Evolutionary conservation across 2,329 filamentous ascomycete species (phyloP).

Genomic region (Pseudodiploospora longispora): DNA sequence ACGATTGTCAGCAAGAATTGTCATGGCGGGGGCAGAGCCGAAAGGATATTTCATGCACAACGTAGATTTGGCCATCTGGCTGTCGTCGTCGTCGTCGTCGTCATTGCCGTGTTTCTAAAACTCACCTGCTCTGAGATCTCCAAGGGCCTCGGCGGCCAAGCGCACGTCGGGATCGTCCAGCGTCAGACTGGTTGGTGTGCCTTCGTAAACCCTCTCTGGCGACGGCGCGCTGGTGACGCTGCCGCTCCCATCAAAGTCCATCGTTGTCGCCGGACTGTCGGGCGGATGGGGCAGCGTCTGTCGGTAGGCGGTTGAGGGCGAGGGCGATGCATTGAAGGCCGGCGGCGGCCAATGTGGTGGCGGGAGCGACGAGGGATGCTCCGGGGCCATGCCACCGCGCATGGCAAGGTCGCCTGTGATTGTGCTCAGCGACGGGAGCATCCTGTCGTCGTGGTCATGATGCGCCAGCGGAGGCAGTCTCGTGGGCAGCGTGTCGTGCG

Average conservation of each 20-base stretch:
- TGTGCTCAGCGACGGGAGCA: slow-evolving; percentile 29
- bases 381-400: slow-evolving; percentile 13
- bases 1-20: neutral
- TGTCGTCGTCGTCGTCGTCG: neutral
- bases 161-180: slow-evolving; percentile 61
- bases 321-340: slow-evolving; percentile 5
- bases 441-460: slow-evolving; percentile 20
- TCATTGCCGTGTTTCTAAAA: slow-evolving; percentile 6
- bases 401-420: slow-evolving; percentile 22
- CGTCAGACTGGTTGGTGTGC: slow-evolving; percentile 38
- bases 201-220: slow-evolving; percentile 15
- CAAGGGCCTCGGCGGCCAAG: slow-evolving; percentile 66
- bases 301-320: slow-evolving; percentile 29
- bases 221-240: slow-evolving; percentile 35
- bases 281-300: slow-evolving; percentile 23
- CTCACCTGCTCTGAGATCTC: slow-evolving; percentile 65
- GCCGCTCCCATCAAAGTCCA: slow-evolving; percentile 40
- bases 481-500: slow-evolving; percentile 11
- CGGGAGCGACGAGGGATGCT: slow-evolving; percentile 15
- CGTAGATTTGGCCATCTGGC: neutral
- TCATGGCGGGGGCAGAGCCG: slow-evolving; percentile 2
- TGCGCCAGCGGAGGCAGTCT: slow-evolving; percentile 14
- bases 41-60: neutral
- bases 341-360: slow-evolving; percentile 35
- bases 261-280: slow-evolving; percentile 39